Evolutionary conservation across 2,329 filamentous ascomycete genomes (phyloP).

Genomic region (Orbilia ellipsospora): DNA sequence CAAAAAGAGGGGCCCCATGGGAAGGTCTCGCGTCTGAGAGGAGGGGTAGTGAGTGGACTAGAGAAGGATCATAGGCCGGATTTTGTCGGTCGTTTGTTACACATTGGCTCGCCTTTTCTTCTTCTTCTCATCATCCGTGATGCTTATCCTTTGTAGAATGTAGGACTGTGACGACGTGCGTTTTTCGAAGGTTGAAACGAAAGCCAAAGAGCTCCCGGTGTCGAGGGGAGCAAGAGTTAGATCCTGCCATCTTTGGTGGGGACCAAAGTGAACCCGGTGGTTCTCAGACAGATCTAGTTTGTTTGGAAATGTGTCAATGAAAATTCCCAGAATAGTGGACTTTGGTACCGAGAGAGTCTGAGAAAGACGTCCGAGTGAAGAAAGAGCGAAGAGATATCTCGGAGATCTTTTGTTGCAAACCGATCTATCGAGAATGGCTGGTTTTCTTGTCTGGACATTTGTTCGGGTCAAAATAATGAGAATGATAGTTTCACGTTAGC

Average conservation of each 20-base stretch:
- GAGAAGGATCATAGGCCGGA: conserved; percentile 46
- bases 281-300: not conserved
- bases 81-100: conserved; percentile 24
- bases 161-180: conserved; percentile 35
- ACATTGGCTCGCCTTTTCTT: conserved; percentile 26
- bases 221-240: conserved; percentile 9
- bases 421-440: too few species aligned
- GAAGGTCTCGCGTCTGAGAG: not conserved
- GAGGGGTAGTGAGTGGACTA: conserved; percentile 21
- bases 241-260: conserved; percentile 39
- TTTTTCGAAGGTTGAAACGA: conserved; percentile 29
- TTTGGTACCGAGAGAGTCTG: too few species aligned
- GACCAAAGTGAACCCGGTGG: not conserved
- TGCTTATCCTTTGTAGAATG: not conserved
- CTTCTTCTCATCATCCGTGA: too few species aligned
- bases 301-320: conserved; percentile 1
- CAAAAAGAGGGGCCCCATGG: conserved; percentile 14
- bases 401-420: too few species aligned
- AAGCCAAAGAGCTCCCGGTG: conserved; percentile 36
- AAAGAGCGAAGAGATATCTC: not conserved
- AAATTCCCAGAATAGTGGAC: not conserved
- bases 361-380: not conserved
- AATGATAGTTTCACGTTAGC: too few species aligned
- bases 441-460: too few species aligned
- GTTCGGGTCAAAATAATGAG: too few species aligned